These are phyloP conservation scores for Sclerotinia minor DNA, from an alignment of 2,329 filamentous ascomycete species.

Conservation along the genomic window DNA sequence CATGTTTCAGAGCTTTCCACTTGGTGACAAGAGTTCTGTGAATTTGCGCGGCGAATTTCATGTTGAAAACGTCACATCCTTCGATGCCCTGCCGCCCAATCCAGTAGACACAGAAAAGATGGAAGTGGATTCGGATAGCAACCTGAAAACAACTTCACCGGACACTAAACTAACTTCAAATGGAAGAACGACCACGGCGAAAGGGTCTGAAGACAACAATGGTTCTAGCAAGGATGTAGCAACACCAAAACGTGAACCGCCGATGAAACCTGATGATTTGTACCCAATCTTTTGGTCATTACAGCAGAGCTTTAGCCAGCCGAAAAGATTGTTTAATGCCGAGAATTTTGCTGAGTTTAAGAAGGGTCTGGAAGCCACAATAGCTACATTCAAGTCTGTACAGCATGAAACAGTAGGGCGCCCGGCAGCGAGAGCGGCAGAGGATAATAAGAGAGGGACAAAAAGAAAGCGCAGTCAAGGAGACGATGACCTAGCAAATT, in stretches of 20 bases:
- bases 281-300: slow-evolving; percentile 95
- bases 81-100: slow-evolving; percentile 57
- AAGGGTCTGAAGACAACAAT: slow-evolving; percentile 39
- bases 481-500: slow-evolving; percentile 64
- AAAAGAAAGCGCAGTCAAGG: slow-evolving; percentile 70
- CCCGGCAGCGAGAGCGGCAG: slow-evolving; percentile 52
- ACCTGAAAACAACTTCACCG: slow-evolving; percentile 35
- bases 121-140: slow-evolving; percentile 62
- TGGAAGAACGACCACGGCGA: slow-evolving; percentile 29
- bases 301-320: slow-evolving; percentile 89
- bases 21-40: slow-evolving; percentile 95
- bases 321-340: slow-evolving; percentile 75
- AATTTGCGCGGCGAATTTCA: slow-evolving; percentile 96
- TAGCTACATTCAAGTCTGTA: slow-evolving; percentile 75
- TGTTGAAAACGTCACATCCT: slow-evolving; percentile 88
- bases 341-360: slow-evolving; percentile 67
- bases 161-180: slow-evolving; percentile 23
- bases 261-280: slow-evolving; percentile 67
- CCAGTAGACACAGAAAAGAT: slow-evolving; percentile 54
- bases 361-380: slow-evolving; percentile 59
- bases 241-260: slow-evolving; percentile 43
- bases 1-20: slow-evolving; percentile 94
- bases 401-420: slow-evolving; percentile 50
- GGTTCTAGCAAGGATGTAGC: slow-evolving; percentile 48
- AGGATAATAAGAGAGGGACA: slow-evolving; percentile 62